These are phyloP conservation scores for Trichoderma reesei DNA, from an alignment of 495 filamentous ascomycete species.

Conservation along the genomic window DNA sequence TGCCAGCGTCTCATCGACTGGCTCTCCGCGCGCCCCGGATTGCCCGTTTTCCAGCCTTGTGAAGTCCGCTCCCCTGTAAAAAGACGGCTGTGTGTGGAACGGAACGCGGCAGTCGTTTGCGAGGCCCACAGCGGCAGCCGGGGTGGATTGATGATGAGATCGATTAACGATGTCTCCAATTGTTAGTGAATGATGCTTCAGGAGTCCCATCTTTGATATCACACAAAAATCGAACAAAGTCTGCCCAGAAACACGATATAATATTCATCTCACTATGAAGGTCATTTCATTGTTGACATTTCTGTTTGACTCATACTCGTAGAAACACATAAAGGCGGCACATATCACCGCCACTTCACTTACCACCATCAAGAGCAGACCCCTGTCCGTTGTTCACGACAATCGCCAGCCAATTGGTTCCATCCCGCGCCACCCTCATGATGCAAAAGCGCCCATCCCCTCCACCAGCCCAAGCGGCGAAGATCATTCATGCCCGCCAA, in stretches of 20 bases:
- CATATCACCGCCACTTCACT: too few relatives aligned
- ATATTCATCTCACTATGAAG: too few relatives aligned
- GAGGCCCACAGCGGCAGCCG: neutral
- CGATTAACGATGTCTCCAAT: too few relatives aligned
- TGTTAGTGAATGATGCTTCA: too few relatives aligned
- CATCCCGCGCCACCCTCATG: neutral
- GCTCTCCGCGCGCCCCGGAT: neutral
- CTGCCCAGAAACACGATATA: too few relatives aligned
- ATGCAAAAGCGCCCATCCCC: conserved; percentile 1
- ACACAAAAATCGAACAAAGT: too few relatives aligned
- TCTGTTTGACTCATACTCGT: too few relatives aligned
- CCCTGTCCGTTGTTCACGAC: neutral
- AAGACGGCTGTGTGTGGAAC: too few relatives aligned
- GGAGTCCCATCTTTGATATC: too few relatives aligned
- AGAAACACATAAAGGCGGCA: too few relatives aligned
- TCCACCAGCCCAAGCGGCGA: neutral
- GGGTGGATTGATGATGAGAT: neutral
- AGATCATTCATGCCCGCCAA: neutral
- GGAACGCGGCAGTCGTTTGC: neutral
- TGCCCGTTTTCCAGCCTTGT: neutral
- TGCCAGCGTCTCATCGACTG: neutral
- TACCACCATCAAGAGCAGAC: neutral
- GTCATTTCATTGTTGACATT: too few relatives aligned
- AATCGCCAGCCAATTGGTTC: neutral
- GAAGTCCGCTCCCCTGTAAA: neutral